phyloP scores from a whole-genome alignment of 768 basidiomycete genomes.

The Dendrothele bispora region DNA sequence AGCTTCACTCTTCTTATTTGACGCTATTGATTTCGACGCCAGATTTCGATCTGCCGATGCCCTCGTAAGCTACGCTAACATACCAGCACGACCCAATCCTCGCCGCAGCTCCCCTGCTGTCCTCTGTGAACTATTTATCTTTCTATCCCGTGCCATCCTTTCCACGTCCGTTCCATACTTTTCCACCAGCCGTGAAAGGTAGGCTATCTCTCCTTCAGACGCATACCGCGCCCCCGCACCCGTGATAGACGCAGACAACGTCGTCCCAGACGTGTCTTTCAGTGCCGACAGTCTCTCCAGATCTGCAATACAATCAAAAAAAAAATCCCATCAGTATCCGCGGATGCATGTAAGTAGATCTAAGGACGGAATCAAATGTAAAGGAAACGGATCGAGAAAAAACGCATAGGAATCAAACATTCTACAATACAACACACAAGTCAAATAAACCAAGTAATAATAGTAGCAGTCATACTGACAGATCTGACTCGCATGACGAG shows the following conservation, averaged over 20 bases:
- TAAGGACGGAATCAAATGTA: no score
- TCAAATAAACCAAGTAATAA: neutral
- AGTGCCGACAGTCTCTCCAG: no score
- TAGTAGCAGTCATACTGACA: no score
- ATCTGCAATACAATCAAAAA: no score
- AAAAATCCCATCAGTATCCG: no score
- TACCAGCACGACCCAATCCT: conserved; percentile 58
- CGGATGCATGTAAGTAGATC: no score
- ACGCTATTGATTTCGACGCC: no score
- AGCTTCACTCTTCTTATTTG: no score
- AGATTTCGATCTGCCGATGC: no score
- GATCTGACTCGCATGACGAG: no score
- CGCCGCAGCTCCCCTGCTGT: conserved; percentile 76
- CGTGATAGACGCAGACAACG: conserved; percentile 38
- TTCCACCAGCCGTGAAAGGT: conserved; percentile 62
- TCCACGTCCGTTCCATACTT: conserved; percentile 72
- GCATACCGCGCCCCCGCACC: conserved; percentile 55
- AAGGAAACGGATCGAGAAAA: no score
- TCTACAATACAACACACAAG: neutral
- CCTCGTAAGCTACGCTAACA: conserved; percentile 26
- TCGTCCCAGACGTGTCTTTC: no score
- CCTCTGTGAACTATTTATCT: conserved; percentile 80
- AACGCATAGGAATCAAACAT: neutral
- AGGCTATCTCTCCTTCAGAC: conserved; percentile 67
- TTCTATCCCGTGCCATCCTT: conserved; percentile 78